Evolutionary conservation across 164 flowering plant species (phyloP).

Genomic region (Stephania yunnanensis): DNA sequence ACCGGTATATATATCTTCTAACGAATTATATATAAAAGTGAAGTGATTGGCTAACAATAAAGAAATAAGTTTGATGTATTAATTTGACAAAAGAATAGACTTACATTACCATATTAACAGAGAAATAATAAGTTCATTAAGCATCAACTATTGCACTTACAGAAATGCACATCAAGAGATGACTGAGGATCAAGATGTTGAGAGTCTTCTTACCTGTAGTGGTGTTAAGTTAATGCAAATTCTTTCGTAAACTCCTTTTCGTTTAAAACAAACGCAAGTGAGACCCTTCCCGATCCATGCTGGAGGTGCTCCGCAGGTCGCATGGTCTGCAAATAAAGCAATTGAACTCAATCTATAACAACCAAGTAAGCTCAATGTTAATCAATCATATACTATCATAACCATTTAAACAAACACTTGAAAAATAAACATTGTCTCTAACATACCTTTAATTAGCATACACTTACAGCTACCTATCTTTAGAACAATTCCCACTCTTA

Average conservation of each 20-base stretch:
- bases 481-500: slow-evolving; percentile 6
- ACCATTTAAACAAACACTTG: not conserved
- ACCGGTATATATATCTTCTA: no score
- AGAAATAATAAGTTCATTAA: not conserved
- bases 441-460: not conserved
- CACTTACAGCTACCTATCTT: slow-evolving; percentile 12
- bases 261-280: slow-evolving; percentile 75
- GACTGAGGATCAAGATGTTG: not conserved
- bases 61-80: no score
- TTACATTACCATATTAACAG: not conserved
- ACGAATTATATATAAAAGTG: no score
- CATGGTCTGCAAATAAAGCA: slow-evolving; percentile 43
- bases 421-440: slow-evolving; percentile 2
- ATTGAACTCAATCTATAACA: slow-evolving; percentile 7
- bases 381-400: not conserved
- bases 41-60: no score
- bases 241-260: slow-evolving; percentile 47
- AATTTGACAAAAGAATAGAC: no score
- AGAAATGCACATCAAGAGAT: not conserved
- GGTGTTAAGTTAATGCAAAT: slow-evolving; percentile 59
- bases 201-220: slow-evolving; percentile 37
- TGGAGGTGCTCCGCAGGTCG: slow-evolving; percentile 52
- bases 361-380: not conserved
- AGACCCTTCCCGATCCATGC: slow-evolving; percentile 63
- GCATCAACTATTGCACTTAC: not conserved